Conservation (phyloP, 1,284 basidiomycete genomes). For the Cryptococcus sp. region DNA sequence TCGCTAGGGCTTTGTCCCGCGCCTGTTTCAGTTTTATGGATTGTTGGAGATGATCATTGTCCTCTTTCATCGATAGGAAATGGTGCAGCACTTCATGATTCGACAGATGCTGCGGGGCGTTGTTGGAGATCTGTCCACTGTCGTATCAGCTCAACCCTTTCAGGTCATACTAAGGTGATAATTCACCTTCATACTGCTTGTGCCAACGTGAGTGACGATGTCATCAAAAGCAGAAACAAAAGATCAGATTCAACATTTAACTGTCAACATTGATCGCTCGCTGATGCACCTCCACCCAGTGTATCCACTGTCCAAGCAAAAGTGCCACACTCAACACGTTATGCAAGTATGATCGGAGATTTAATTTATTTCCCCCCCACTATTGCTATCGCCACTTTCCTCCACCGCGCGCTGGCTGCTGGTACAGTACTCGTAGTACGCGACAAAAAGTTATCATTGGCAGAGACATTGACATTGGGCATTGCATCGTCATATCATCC, state of each 20-base stretch:
- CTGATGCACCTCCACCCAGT: not conserved
- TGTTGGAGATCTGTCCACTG: slow-evolving; percentile 66
- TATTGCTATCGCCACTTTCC: not conserved
- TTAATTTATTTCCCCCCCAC: slow-evolving; percentile 3
- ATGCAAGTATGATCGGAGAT: too few species aligned
- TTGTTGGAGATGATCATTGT: slow-evolving; percentile 68
- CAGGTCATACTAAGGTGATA: not conserved
- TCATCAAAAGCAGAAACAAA: not conserved
- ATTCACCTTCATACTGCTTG: slow-evolving; percentile 31
- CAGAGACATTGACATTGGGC: not conserved
- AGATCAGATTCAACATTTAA: not conserved
- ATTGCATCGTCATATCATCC: not conserved
- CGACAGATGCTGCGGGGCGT: slow-evolving; percentile 75
- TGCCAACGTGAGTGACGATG: not conserved
- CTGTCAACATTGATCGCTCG: not conserved
- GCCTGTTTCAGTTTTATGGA: slow-evolving; percentile 58
- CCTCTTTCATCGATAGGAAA: slow-evolving; percentile 66
- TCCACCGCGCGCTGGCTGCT: slow-evolving; percentile 3
- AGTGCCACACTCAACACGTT: not conserved
- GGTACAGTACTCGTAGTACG: not conserved
- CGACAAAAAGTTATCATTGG: not conserved
- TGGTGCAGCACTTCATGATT: slow-evolving; percentile 83
- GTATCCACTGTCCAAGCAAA: not conserved
- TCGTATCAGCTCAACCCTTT: not conserved
- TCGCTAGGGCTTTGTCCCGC: slow-evolving; percentile 16